Percentiles rank a stretch among this genome's conserved stretches.
These are phyloP conservation scores for Fagopyrum homotropicum DNA, from an alignment of 148 eudicot genomes.

Conservation along the genomic window DNA sequence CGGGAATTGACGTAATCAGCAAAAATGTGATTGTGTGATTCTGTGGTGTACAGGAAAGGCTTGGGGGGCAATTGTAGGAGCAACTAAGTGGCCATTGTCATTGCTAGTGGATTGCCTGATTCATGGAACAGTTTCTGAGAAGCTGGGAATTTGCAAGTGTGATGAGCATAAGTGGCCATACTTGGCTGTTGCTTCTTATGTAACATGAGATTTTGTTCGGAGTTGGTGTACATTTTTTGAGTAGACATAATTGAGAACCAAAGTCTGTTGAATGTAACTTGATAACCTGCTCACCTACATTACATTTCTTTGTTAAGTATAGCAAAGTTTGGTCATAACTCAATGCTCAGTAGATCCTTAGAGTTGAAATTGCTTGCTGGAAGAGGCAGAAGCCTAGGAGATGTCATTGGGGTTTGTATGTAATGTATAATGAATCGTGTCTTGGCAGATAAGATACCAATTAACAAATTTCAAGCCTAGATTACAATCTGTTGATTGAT, in stretches of 20 bases:
- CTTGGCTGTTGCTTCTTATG: not conserved
- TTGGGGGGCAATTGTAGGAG: not conserved
- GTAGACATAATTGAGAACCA: constrained; percentile 4
- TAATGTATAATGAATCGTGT: too few species aligned
- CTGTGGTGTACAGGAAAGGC: constrained; percentile 2
- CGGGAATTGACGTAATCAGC: not conserved
- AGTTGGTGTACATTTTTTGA: constrained; percentile 9
- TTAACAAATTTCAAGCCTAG: too few species aligned
- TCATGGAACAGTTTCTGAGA: too few species aligned
- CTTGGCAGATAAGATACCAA: too few species aligned
- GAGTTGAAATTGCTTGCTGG: not conserved
- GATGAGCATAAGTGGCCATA: not conserved
- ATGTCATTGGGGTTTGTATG: too few species aligned
- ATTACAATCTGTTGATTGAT: too few species aligned
- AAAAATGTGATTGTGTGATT: not conserved
- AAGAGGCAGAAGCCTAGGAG: not conserved
- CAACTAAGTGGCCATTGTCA: too few species aligned
- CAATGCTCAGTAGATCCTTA: not conserved
- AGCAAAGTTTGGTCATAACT: not conserved
- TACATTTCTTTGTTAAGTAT: not conserved
- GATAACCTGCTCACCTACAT: not conserved
- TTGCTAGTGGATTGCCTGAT: too few species aligned
- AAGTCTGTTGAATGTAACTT: not conserved
- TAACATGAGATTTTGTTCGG: constrained; percentile 1
- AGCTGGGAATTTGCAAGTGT: not conserved